Evolutionary conservation across 2,329 filamentous ascomycete genomes (phyloP).

Genomic region (Coniochaeta sp.): DNA sequence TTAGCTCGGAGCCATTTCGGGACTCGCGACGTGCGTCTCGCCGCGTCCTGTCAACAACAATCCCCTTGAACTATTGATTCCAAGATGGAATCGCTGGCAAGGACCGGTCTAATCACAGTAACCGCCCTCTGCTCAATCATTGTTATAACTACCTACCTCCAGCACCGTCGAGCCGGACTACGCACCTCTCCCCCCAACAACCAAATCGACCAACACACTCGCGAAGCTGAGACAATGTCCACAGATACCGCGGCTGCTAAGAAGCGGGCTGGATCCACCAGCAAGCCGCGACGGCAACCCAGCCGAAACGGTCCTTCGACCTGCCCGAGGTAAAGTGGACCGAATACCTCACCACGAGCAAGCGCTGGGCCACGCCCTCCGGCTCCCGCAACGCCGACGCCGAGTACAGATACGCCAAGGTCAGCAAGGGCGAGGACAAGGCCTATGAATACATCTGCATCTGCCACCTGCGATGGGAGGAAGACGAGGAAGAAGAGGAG

Average conservation of each 20-base stretch:
- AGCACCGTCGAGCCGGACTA: background rate
- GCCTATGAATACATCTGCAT: conserved; percentile 21
- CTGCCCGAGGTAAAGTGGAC: background rate
- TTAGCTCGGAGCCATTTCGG: too few species aligned
- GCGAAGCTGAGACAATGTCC: too few species aligned
- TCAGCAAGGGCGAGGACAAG: conserved; percentile 18
- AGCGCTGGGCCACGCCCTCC: conserved; percentile 24
- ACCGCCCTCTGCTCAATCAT: background rate
- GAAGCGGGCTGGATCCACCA: too few species aligned
- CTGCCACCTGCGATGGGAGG: conserved; percentile 12
- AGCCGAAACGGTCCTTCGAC: too few species aligned
- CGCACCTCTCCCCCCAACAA: too few species aligned
- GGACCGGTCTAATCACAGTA: too few species aligned
- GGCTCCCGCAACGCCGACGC: conserved; percentile 25
- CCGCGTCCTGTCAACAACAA: background rate
- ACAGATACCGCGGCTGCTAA: too few species aligned
- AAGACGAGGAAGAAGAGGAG: conserved; percentile 8
- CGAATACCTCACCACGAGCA: conserved; percentile 14
- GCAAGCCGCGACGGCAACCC: too few species aligned
- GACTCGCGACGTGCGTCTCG: too few species aligned
- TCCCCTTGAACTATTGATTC: background rate
- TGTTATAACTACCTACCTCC: too few species aligned
- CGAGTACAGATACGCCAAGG: conserved; percentile 18
- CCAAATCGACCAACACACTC: too few species aligned
- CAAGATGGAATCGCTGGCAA: background rate